Base-by-base conservation (phyloP, 2,329 filamentous ascomycete species). In the Fusarium lyarnte region DNA sequence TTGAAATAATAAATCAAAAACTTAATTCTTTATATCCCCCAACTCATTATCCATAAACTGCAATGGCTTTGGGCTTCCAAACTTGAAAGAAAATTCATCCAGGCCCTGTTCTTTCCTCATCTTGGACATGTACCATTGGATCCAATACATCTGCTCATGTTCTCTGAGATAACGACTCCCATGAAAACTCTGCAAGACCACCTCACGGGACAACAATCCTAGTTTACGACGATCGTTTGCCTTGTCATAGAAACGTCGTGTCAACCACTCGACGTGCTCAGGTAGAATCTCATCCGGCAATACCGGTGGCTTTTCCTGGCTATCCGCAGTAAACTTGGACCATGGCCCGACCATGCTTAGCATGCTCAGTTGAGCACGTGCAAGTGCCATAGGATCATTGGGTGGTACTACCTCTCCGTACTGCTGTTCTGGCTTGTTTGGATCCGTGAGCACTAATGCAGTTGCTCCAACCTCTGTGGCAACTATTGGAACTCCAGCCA, bases 131-230 rank as follows among this genome's bases (percentile, higher is more conserved):
- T 74, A 65, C 70, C 70, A 74, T 29, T 73, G 72, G 10, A 73
- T 58, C 72, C 72, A 74, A 45, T 73, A 73, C 70, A 74, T 73
- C 31, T 73, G 72, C 38, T 74, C 67, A 36, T 74, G 72, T 17
- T 74, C 72, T 9, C 72, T 59, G 1, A 74, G 55, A 52, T 74
- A 74, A 6, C 70, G 67, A 36, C 57, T 73, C 2, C 70, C 72
- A 49, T 74, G 72, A 33, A 74, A 74, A 36, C 72, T 73, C 42
- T 71, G 54, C 6, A 73, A 53, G 4, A 74, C 72, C 10, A 65
- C 66, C 25, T 73, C 46, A 2, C 70, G 70, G 8, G 72, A 74
- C 19, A 74, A 46, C 31, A 66, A 29, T 7, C 72, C 70, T 6
- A 74, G 45, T n/a, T 71, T 63, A 16, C 72, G 60, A 4, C 70